Evolutionary conservation across 495 filamentous ascomycete species (phyloP), one percentile per base, ranked within the genome.

Genomic region (Copromyces sp.): DNA sequence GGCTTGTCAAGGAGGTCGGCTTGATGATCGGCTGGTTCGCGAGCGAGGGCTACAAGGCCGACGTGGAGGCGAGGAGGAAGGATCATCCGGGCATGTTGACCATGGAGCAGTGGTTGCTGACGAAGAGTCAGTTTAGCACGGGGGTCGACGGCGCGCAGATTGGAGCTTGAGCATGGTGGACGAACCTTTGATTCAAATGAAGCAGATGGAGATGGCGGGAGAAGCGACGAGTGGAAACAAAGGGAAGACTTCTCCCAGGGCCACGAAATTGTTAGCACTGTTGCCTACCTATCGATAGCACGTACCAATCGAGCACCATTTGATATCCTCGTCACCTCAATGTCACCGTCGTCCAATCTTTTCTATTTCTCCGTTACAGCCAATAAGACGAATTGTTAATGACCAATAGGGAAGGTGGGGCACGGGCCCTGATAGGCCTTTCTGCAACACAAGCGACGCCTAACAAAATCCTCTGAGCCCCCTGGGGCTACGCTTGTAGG

Each of bases 21-120:
- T 7, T 77, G 9, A 86, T 85, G 83, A 81, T 87, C 42, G 78
- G 76, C 37, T 86, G 84, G 83, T 84, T 87, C 71, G 81, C 80
- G 9, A 80, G 73, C 12, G 81, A 83, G 40, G 84, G 84, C 53
- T 86, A 84, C 69, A 76, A 73, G 53, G 84, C 81, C 8, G 81
- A 87, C 69, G 77, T 86, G 42, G 73, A 75, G 73, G 80, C 76
- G 17, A 72, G 81, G 29, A 77, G 83, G 65, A 74, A 73, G 70
- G 81, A 82, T 1, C 74, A 84, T 40, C 81, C 82, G 5, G 75
- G 71, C 3, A 40, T 86, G 77, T 53, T 82, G 77, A 82, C 81
- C 39, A 80, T 86, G 73, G 80, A 80, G 75, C 71, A 76, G 42
- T 86, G 83, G 83, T 61, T 86, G 35, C 69, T 73, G 0, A 74